Evolutionary conservation across 2,329 filamentous ascomycete species (phyloP).

Genomic region (Bipolaris gigantea): DNA sequence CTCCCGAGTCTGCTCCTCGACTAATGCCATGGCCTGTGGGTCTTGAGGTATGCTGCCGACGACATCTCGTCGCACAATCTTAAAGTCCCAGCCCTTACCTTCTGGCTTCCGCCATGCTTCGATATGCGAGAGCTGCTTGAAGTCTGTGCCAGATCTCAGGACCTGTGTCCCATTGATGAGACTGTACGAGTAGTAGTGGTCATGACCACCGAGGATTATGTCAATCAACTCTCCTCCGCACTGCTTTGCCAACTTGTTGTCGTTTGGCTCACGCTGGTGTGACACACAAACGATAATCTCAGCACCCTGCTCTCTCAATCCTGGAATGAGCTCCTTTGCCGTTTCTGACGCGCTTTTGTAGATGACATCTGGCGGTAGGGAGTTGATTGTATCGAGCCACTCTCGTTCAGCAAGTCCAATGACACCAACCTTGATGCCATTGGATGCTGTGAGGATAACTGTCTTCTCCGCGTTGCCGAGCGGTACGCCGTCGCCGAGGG

Average conservation of each 20-base stretch:
- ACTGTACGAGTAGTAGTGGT: slow-evolving; percentile 82
- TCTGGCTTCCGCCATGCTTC: slow-evolving; percentile 67
- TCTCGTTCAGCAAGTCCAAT: slow-evolving; percentile 85
- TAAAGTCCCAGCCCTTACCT: slow-evolving; percentile 70
- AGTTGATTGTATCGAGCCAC: slow-evolving; percentile 88
- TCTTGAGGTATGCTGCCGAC: slow-evolving; percentile 69
- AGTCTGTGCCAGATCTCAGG: slow-evolving; percentile 85
- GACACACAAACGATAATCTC: slow-evolving; percentile 82
- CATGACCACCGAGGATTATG: slow-evolving; percentile 84
- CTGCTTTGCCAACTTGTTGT: slow-evolving; percentile 79
- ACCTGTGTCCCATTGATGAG: slow-evolving; percentile 79
- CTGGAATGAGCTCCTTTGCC: slow-evolving; percentile 73
- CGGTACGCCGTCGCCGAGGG: slow-evolving; percentile 71
- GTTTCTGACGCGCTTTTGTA: slow-evolving; percentile 79
- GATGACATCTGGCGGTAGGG: slow-evolving; percentile 76
- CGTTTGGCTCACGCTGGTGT: slow-evolving; percentile 86
- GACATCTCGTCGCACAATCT: slow-evolving; percentile 74
- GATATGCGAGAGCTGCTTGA: slow-evolving; percentile 88
- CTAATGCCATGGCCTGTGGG: slow-evolving; percentile 60
- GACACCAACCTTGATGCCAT: slow-evolving; percentile 82
- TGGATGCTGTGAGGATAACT: slow-evolving; percentile 74
- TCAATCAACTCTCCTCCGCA: slow-evolving; percentile 73
- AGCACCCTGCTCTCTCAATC: slow-evolving; percentile 73
- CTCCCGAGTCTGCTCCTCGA: slow-evolving; percentile 69
- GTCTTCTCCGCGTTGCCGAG: slow-evolving; percentile 77